Evolutionary conservation across 495 filamentous ascomycete species (phyloP).

Genomic region (Ramalina peruviana): DNA sequence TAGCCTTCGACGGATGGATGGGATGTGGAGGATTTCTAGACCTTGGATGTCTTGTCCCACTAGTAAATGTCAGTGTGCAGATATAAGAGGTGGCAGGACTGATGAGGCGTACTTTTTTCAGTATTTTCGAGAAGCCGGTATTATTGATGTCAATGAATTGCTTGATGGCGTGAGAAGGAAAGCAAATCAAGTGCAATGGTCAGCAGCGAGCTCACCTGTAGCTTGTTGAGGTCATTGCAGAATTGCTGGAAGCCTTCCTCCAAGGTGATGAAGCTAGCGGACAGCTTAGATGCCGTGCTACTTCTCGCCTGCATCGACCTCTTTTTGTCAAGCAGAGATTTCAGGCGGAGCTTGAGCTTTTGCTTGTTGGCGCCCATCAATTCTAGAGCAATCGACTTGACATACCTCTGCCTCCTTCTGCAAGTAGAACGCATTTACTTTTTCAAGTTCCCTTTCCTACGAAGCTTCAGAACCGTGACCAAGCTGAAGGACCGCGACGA

Average conservation of each 20-base stretch:
- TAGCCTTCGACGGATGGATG: slow-evolving; percentile 5
- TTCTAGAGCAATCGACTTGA: slow-evolving; percentile 3
- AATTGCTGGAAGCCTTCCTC: slow-evolving; percentile 97
- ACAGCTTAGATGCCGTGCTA: slow-evolving; percentile 60
- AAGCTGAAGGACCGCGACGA: neutral
- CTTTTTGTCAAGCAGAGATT: slow-evolving; percentile 90
- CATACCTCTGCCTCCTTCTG: slow-evolving; percentile 95
- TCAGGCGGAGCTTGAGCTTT: slow-evolving; percentile 82
- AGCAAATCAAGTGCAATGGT: neutral
- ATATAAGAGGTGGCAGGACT: neutral
- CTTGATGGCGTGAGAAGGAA: slow-evolving; percentile 16
- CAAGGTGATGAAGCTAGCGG: slow-evolving; percentile 80
- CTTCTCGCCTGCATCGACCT: slow-evolving; percentile 67
- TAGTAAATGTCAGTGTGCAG: slow-evolving; percentile 19
- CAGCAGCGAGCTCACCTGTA: slow-evolving; percentile 36
- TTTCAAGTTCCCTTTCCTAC: slow-evolving; percentile 92
- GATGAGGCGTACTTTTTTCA: slow-evolving; percentile 62
- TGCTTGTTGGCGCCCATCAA: neutral
- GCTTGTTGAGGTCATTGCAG: slow-evolving; percentile 86
- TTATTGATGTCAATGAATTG: slow-evolving; percentile 98
- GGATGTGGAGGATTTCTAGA: slow-evolving; percentile 19
- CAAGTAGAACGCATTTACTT: slow-evolving; percentile 94
- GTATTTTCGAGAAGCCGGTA: slow-evolving; percentile 91
- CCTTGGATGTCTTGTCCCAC: slow-evolving; percentile 99
- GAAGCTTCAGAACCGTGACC: neutral